Evolutionary conservation across 2,329 filamentous ascomycete genomes (phyloP), one percentile per base, ranked within the genome.

Genomic region (Alternaria gansuensis): DNA sequence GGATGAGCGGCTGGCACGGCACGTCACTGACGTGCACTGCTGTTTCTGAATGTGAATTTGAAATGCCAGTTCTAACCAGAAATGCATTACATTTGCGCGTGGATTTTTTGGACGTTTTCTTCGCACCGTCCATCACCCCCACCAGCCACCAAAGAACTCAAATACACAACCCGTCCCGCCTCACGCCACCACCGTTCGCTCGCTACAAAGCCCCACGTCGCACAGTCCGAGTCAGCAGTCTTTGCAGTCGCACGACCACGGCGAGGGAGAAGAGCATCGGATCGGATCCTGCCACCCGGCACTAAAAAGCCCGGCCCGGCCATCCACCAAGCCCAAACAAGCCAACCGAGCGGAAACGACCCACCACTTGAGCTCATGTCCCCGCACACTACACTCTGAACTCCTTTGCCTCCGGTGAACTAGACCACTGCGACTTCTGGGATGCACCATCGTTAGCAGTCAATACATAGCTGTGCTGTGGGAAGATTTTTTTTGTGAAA

Each of bases 1-100:
- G 14, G 49, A 43, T 5, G 51, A 58, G 13, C 54, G 49, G n/a
- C 40, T 63, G 4, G 26, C 41, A 34, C 56, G 50, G 11, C 55
- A 62, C 33, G 31, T 48, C 11, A 48, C 29, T 13, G 44, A 48
- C 13, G 31, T 48, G 44, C 45, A 55, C 23, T 37, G 23, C 14
- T 43, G 23, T 21, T 51, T 29, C n/a, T n/a, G 24, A 41, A 26
- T 14, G 8, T n/a, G 17, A n/a, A 24, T 36, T 34, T 23, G 44
- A 34, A 21, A 48, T 24, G 13, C n/a, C 13, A 23, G n/a, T n/a
- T 23, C 1, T 11, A 24, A 21, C 29, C 17, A 23, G n/a, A 21
- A 23, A 23, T 46, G 29, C 44, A 46, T 29, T 46, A 34, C 29
- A 24, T 46, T 48, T 17, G 44, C 29, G 21, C 31, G n/a, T 34